Conservation (phyloP, 2,329 filamentous ascomycete species). For the Aspergillus neotritici region DNA sequence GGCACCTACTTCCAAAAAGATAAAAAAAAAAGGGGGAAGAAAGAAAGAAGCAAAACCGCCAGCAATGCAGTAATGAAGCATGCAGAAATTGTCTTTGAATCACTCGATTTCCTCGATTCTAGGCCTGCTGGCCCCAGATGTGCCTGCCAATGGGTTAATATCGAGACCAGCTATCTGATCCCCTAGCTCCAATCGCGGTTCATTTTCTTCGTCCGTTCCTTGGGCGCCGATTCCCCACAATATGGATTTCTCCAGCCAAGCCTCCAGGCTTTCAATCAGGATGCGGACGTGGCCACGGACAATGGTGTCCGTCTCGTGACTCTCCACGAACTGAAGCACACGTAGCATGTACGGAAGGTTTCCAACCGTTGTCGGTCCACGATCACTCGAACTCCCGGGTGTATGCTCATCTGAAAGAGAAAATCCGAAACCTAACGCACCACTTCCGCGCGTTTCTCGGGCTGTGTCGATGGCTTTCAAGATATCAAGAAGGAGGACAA, state of each 20-base stretch:
- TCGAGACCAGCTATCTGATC: slow-evolving; percentile 35
- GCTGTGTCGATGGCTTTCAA: slow-evolving; percentile 36
- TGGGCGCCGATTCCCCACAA: slow-evolving; percentile 34
- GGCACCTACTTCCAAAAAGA: no score
- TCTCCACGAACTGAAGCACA: slow-evolving; percentile 34
- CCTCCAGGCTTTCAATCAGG: slow-evolving; percentile 39
- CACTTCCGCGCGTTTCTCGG: slow-evolving; percentile 24
- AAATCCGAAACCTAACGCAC: slow-evolving; percentile 37
- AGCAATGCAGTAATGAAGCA: no score
- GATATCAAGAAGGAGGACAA: slow-evolving; percentile 36
- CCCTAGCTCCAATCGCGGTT: slow-evolving; percentile 29
- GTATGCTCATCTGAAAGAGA: slow-evolving; percentile 24
- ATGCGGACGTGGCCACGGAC: slow-evolving; percentile 37
- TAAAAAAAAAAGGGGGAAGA: no score
- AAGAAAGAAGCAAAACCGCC: no score
- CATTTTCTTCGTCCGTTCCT: slow-evolving; percentile 10
- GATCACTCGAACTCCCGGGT: not conserved
- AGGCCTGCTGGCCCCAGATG: slow-evolving; percentile 17
- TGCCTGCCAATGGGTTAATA: slow-evolving; percentile 30
- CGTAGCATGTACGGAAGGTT: slow-evolving; percentile 37
- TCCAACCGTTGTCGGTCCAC: slow-evolving; percentile 26
- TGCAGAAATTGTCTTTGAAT: not conserved
- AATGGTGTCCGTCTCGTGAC: slow-evolving; percentile 33
- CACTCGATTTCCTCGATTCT: slow-evolving; percentile 42
- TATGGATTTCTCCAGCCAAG: slow-evolving; percentile 40